Evolutionary conservation across 1,139 yeast genomes (phyloP).

Genomic region (Saccharomyces hybrid): DNA sequence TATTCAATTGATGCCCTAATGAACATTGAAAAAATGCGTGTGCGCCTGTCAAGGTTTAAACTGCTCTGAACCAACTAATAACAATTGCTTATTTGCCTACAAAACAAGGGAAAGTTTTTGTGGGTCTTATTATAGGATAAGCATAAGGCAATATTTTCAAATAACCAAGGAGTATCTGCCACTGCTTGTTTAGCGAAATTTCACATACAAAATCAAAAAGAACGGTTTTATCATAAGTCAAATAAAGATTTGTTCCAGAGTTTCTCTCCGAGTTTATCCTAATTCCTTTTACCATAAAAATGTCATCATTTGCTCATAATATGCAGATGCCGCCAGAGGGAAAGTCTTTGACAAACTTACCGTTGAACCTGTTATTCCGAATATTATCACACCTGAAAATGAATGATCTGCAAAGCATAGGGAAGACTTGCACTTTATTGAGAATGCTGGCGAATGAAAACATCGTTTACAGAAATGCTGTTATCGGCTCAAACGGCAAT

Average conservation of each 20-base stretch:
- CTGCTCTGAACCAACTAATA: background rate
- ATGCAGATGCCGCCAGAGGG: background rate
- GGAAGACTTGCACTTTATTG: constrained; percentile 21
- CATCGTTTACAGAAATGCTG: constrained; percentile 13
- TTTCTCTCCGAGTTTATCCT: background rate
- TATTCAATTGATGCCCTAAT: background rate
- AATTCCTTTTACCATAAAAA: background rate
- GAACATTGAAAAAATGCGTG: background rate
- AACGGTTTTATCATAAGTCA: background rate
- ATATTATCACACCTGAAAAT: constrained; percentile 20
- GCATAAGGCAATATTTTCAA: background rate
- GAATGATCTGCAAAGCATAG: constrained; percentile 20
- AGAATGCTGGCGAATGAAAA: constrained; percentile 23
- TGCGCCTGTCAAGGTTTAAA: background rate
- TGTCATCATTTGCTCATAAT: background rate
- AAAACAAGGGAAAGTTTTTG: background rate
- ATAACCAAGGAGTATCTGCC: background rate
- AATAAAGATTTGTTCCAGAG: background rate
- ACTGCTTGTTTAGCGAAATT: background rate
- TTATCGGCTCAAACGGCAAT: constrained; percentile 12
- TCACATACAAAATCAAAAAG: background rate
- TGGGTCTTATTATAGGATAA: background rate
- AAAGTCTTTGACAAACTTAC: constrained; percentile 16
- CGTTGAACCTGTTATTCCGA: constrained; percentile 22
- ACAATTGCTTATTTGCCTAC: background rate